Evolutionary conservation across 441 rosid genomes (phyloP), one percentile per base, ranked within the genome.

Genomic region (Adansonia gregorii): DNA sequence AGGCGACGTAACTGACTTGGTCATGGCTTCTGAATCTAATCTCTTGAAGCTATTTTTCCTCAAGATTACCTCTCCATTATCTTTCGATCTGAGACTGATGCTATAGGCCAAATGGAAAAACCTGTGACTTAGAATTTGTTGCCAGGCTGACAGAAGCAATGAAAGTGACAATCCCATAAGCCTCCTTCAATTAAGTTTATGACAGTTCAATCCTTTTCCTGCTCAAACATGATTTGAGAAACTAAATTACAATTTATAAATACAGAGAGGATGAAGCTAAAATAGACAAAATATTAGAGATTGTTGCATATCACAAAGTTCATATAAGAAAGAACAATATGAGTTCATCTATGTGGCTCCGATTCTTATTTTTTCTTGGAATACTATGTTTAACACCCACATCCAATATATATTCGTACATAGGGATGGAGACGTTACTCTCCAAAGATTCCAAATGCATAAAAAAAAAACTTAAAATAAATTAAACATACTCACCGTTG

Each of bases 81-180:
- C 72, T 49, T n/a, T 64, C 19, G 63, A 66, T 5, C 59, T 1
- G 14, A 83, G 67, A 59, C 73, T 49, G 49, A 74, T 43, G 77
- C 79, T 72, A 78, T 27, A 41, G 9, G 78, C 79, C 67, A 73
- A 78, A 39, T 69, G 59, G 10, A 78, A 73, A 22, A 81, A 52
- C 60, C 80, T 73, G 65, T 78, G 83, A 4, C 69, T 71, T 1
- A 71, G 74, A 35, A 78, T 83, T 70, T 78, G 83, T 78, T 82
- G 75, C 82, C 86, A 81, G 55, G 86, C 78, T 54, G 89, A 78
- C 45, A 46, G 54, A 46, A 84, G 82, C 56, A 79, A 77, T 8
- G 89, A 86, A 72, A 84, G 75, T 3, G 83, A 82, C 41, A 84
- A 79, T 55, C 87, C 89, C 87, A 83, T 80, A 55, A 55, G 49